Percentiles rank a stretch among this genome's conserved stretches.
Conservation (phyloP, 2,329 filamentous ascomycete species). For the Exophiala phaeomuriformis region DNA sequence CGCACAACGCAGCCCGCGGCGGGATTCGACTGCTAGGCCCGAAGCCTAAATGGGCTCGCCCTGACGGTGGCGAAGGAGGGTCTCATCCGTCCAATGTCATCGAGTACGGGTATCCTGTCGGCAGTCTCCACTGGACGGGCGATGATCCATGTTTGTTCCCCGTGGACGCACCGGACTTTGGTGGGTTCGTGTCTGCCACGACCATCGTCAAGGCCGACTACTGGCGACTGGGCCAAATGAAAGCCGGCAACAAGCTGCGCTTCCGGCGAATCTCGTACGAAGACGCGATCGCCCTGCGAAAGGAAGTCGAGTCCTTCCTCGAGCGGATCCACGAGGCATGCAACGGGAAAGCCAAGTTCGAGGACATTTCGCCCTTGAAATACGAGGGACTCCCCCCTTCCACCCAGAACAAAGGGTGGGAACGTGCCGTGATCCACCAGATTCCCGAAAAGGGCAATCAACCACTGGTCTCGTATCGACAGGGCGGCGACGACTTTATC, state of each 20-base stretch:
- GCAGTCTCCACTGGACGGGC: constrained; percentile 55
- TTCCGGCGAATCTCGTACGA: constrained; percentile 47
- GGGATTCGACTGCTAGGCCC: constrained; percentile 56
- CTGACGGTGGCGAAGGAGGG: constrained; percentile 56
- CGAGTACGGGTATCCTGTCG: constrained; percentile 54
- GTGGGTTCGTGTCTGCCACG: constrained; percentile 52
- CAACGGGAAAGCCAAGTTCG: constrained; percentile 30
- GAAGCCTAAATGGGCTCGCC: constrained; percentile 51
- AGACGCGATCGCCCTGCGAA: constrained; percentile 43
- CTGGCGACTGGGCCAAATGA: constrained; percentile 57
- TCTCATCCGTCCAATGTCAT: constrained; percentile 55
- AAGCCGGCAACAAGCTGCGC: constrained; percentile 50
- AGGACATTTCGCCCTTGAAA: constrained; percentile 31
- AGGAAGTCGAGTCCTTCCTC: constrained; percentile 42
- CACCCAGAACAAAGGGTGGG: constrained; percentile 24
- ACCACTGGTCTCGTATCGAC: constrained; percentile 37
- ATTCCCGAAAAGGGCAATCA: constrained; percentile 33
- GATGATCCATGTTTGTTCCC: constrained; percentile 56
- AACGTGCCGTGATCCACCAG: constrained; percentile 32
- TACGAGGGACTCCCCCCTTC: constrained; percentile 25
- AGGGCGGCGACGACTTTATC: constrained; percentile 47
- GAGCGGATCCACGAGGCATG: constrained; percentile 38
- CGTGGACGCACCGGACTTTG: constrained; percentile 53
- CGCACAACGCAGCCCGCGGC: constrained; percentile 54
- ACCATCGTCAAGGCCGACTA: constrained; percentile 52